Evolutionary conservation across 805 yeast species (phyloP).

Genomic region (Yarrowia osloensis): DNA sequence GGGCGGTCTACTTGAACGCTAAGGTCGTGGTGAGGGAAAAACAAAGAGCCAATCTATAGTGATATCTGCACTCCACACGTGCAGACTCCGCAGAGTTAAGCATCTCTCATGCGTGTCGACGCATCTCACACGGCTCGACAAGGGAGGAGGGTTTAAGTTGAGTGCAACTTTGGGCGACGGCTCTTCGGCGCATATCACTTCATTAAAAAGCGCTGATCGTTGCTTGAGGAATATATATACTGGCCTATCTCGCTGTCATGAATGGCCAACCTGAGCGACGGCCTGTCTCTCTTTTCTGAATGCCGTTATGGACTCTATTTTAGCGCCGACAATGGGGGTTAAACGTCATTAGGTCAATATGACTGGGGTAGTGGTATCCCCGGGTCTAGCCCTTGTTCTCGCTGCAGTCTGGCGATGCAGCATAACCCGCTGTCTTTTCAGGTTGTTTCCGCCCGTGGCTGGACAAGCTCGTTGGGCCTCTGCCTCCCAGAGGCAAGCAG

Average conservation of each 20-base stretch:
- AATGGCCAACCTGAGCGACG: background rate
- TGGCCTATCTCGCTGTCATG: background rate
- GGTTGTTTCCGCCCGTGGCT: background rate
- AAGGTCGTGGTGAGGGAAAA: constrained; percentile 6
- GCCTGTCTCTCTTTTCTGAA: background rate
- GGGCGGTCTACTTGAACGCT: background rate
- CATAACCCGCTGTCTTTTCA: background rate
- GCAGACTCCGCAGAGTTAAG: background rate
- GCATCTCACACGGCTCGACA: background rate
- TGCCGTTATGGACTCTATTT: background rate
- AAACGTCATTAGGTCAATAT: background rate
- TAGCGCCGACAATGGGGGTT: background rate
- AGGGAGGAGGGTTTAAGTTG: background rate
- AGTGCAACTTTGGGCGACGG: background rate
- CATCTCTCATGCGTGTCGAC: background rate
- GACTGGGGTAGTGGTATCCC: background rate
- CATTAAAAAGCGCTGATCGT: background rate
- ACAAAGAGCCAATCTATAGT: background rate
- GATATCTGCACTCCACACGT: constrained; percentile 10
- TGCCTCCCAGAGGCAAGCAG: background rate
- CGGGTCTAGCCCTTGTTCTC: constrained; percentile 9
- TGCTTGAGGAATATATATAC: background rate
- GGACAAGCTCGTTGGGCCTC: background rate
- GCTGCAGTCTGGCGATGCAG: constrained; percentile 1
- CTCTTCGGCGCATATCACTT: background rate